Percentiles rank a stretch among this genome's conserved stretches.
These are phyloP conservation scores for Brassica incana DNA, from an alignment of 345 rosid species.

Conservation along the genomic window DNA sequence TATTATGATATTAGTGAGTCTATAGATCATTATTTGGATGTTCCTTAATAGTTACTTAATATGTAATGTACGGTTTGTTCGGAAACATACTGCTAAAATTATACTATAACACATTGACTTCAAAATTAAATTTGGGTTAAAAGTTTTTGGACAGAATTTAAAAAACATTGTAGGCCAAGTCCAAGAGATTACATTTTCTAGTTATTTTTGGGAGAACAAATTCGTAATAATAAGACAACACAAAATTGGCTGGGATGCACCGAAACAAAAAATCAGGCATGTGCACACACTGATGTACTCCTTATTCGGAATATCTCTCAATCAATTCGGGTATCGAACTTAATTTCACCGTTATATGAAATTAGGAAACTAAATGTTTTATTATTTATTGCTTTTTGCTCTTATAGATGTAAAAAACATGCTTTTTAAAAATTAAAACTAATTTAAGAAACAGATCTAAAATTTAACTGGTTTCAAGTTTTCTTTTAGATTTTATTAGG, in stretches of 20 bases:
- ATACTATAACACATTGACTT: not conserved
- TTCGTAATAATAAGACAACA: slow-evolving; percentile 10
- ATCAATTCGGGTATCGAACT: not conserved
- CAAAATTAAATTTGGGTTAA: not conserved
- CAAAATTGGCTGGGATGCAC: slow-evolving; percentile 15
- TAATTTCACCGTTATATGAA: not conserved
- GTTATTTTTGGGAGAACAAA: not conserved
- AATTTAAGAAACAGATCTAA: not conserved
- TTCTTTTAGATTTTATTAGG: slow-evolving; percentile 5
- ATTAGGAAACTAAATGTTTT: not conserved
- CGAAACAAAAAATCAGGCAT: slow-evolving; percentile 3
- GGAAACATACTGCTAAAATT: not conserved
- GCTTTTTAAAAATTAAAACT: not conserved
- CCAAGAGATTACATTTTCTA: not conserved
- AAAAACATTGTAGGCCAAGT: not conserved
- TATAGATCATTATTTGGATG: not conserved
- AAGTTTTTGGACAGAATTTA: no score
- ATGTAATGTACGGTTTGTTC: not conserved
- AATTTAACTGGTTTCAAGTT: not conserved
- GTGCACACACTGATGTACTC: slow-evolving; percentile 1
- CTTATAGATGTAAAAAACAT: not conserved
- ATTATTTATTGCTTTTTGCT: not conserved
- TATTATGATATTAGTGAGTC: not conserved
- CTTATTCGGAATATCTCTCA: slow-evolving; percentile 8
- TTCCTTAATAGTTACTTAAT: not conserved